phyloP scores from a whole-genome alignment of 106 monocot genomes.

The Platanthera zijinensis region DNA sequence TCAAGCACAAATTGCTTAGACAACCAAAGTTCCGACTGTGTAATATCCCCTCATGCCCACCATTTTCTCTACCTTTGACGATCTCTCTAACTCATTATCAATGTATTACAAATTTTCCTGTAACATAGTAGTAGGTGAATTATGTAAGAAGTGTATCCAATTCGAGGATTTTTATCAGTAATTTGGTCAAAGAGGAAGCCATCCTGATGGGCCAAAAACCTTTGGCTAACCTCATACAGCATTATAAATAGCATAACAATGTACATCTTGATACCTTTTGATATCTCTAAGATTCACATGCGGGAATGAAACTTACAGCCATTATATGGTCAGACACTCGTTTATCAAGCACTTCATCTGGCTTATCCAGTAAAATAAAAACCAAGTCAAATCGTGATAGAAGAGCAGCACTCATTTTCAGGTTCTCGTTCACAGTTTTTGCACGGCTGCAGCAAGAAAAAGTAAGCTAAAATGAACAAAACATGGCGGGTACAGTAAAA shows the following conservation, averaged over 20 bases:
- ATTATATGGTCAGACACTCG: constrained; percentile 97
- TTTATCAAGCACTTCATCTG: constrained; percentile 92
- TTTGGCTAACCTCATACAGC: neutral
- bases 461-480: neutral
- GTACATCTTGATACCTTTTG: neutral
- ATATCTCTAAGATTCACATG: neutral
- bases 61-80: no score
- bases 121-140: neutral
- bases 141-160: neutral
- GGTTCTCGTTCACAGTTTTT: constrained; percentile 98
- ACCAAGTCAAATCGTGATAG: constrained; percentile 97
- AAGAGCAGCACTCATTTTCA: constrained; percentile 94
- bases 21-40: no score
- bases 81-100: no score
- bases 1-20: no score
- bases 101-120: no score
- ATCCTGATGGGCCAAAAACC: neutral
- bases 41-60: no score
- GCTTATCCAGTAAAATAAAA: constrained; percentile 95
- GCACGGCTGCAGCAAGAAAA: constrained; percentile 63
- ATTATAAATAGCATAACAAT: neutral
- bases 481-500: neutral
- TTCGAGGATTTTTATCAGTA: neutral
- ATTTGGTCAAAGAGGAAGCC: neutral
- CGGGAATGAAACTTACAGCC: constrained; percentile 63